Conservation (phyloP, 2,329 filamentous ascomycete species). For the Ophiostoma fasciatum region DNA sequence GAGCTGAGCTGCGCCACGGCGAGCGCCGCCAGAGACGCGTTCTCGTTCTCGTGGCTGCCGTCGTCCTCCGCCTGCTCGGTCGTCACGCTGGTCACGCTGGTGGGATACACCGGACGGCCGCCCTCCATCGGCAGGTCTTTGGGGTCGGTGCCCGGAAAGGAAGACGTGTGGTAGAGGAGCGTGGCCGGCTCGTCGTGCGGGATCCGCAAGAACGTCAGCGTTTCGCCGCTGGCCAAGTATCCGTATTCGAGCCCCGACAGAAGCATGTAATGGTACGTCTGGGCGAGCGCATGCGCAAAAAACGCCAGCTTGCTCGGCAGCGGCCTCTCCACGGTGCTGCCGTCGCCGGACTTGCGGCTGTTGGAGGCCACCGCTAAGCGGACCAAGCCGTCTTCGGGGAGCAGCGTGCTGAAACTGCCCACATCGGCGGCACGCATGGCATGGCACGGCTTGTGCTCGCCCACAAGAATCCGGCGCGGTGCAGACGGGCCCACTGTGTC, state of each 20-base stretch:
- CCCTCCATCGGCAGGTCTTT: background rate
- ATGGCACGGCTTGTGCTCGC: background rate
- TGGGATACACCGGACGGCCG: background rate
- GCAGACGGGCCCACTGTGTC: background rate
- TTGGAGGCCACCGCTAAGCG: background rate
- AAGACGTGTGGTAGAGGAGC: slow-evolving; percentile 1
- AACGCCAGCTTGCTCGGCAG: background rate
- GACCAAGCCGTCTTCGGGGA: background rate
- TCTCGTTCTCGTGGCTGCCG: too few relatives aligned
- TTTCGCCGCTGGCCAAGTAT: background rate
- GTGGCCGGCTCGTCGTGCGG: background rate
- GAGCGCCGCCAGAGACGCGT: too few relatives aligned
- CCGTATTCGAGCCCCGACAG: background rate
- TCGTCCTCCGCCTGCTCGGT: background rate
- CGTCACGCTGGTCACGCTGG: background rate
- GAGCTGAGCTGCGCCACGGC: too few relatives aligned
- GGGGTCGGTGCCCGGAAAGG: background rate
- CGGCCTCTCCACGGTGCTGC: background rate
- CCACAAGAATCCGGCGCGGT: background rate
- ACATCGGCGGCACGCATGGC: background rate
- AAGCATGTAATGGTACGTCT: slow-evolving; percentile 1
- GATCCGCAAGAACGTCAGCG: background rate
- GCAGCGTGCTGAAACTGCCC: background rate
- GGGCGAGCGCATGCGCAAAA: background rate
- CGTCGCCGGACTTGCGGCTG: background rate